Conservation (phyloP, 2,329 filamentous ascomycete species). For the Zymoseptoria brevis region DNA sequence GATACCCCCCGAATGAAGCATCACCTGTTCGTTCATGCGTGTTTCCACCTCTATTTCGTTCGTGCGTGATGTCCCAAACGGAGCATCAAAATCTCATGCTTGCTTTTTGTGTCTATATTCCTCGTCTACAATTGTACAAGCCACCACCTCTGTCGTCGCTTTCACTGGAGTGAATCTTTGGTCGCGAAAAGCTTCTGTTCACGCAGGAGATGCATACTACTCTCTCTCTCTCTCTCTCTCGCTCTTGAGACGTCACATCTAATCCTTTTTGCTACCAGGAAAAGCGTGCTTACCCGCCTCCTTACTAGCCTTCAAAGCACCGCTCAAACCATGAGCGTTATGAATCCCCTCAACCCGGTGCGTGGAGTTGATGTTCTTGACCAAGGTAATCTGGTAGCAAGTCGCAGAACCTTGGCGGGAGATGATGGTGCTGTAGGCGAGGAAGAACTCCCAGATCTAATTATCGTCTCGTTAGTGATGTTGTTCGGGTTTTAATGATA, state of each 20-base stretch:
- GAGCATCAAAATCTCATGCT: background rate
- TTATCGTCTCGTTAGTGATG: conserved; percentile 1
- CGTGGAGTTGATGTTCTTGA: conserved; percentile 84
- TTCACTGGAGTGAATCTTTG: background rate
- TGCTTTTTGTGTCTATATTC: background rate
- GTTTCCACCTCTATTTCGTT: too few relatives aligned
- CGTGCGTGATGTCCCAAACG: too few relatives aligned
- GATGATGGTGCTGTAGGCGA: conserved; percentile 75
- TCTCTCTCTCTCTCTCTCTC: background rate
- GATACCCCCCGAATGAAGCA: background rate
- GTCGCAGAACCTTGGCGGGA: conserved; percentile 77
- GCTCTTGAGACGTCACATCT: background rate
- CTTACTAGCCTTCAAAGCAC: conserved; percentile 51
- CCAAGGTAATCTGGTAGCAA: conserved; percentile 77
- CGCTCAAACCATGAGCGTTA: conserved; percentile 60
- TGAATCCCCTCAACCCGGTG: conserved; percentile 70
- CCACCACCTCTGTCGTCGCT: background rate
- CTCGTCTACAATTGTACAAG: background rate
- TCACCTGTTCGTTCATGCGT: background rate
- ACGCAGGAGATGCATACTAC: background rate
- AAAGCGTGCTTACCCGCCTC: conserved; percentile 27
- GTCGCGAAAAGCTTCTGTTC: background rate
- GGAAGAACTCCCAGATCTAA: conserved; percentile 86
- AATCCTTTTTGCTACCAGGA: conserved; percentile 20
- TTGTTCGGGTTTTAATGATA: background rate